phyloP scores from a whole-genome alignment of 2,329 filamentous ascomycete genomes.

The Paraconiothyrium sp. region DNA sequence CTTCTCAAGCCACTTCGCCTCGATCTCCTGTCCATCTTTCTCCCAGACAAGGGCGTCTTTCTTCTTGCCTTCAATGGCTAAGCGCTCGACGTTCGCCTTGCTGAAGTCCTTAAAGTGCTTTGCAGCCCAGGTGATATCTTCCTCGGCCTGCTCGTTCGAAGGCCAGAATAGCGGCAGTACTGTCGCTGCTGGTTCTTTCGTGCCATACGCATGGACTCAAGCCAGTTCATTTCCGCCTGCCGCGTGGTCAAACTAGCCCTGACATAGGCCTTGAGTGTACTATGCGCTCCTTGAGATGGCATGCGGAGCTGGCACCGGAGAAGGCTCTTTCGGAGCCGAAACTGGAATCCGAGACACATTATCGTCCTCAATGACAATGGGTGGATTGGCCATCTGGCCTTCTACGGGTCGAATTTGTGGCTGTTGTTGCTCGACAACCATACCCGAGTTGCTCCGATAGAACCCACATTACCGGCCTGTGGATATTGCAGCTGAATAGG shows the following conservation, averaged over 20 bases:
- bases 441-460: neutral
- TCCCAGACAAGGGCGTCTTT: neutral
- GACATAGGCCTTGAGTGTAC: neutral
- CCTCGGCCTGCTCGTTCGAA: neutral
- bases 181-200: neutral
- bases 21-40: neutral
- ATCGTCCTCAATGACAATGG: neutral
- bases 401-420: neutral
- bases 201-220: neutral
- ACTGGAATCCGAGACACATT: neutral
- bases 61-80: neutral
- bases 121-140: neutral
- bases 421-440: neutral
- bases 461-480: neutral
- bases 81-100: neutral
- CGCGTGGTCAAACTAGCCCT: no score
- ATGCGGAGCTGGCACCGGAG: neutral
- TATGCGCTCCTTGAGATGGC: neutral
- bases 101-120: neutral
- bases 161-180: constrained; percentile 4
- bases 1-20: neutral
- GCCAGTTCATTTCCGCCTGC: neutral
- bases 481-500: no score
- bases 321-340: neutral
- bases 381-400: neutral